Evolutionary conservation across 2,329 filamentous ascomycete species (phyloP), one percentile per base, ranked within the genome.

Genomic region (Colletotrichum sp.): DNA sequence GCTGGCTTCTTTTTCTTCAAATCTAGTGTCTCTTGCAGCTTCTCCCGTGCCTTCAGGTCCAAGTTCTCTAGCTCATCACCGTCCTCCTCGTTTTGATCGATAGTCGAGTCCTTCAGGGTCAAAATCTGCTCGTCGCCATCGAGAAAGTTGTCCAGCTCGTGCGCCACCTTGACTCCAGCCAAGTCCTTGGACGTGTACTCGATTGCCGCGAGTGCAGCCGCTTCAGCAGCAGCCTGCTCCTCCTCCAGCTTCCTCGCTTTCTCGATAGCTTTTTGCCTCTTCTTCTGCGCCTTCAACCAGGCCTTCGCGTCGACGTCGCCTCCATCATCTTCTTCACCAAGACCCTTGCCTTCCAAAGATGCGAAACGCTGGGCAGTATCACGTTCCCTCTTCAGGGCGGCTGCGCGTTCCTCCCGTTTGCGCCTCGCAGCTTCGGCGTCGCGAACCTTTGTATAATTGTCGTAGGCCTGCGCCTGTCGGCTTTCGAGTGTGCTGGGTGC

Each of bases 281-380:
- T 99, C 89, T 98, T 99, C 84, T 96, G 94, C 76, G 93, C 93
- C 80, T 94, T 92, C 76, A 99, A 85, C 97, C 97, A 99, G 2
- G 94, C 89, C 83, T 95, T 95, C 16, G 96, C 95, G 83, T 98
- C 95, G 30, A 94, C 80, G 15, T 93, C 92, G 5, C 87, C 91
- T 8, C 88, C 91, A 4, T 91, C 92, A 60, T 93, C 93, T 1
- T 87, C 88, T 44, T 99, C 97, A 64, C 95, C 97, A 4, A 99
- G 87, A 1, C 96, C 94, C 82, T 94, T 93, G 75, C 97, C 97
- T 81, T 97, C 92, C 13, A 99, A 87, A 77, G 94, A 91, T 16
- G 93, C 89, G 81, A 93, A 91, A 70, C 95, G 92, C 84, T 95
- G 94, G 5, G 95, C 96, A 74, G 92, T 90, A 82, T 99, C 97